Conservation (phyloP, 23 red algal species). For the Rhodosorus marinus region DNA sequence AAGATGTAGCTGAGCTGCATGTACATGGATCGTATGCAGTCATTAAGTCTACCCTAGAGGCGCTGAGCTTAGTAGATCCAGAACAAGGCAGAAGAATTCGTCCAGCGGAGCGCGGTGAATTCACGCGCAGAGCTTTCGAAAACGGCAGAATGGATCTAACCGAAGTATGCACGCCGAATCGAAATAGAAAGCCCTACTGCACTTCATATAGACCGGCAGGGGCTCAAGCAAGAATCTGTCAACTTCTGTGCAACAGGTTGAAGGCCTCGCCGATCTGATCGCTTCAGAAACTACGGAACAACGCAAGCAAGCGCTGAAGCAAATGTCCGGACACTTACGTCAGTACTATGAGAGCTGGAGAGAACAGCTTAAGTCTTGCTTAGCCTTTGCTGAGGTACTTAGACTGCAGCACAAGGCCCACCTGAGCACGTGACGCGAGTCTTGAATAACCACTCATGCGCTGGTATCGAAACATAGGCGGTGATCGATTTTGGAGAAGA, state of each 20-base stretch:
- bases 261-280: conserved; percentile 77
- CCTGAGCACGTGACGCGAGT: no score
- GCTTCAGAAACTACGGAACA: conserved; percentile 48
- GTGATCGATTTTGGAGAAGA: conserved; percentile 87
- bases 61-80: conserved; percentile 3
- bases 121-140: conserved; percentile 68
- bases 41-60: conserved; percentile 22
- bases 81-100: not conserved
- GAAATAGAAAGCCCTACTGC: not conserved
- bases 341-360: conserved; percentile 34
- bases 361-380: conserved; percentile 17
- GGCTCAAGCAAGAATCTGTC: no score
- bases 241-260: conserved; percentile 24
- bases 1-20: conserved; percentile 90
- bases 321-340: conserved; percentile 30
- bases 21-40: conserved; percentile 78
- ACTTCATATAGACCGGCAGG: not conserved
- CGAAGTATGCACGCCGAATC: no score
- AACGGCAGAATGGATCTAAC: conserved; percentile 65
- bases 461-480: no score
- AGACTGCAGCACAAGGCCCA: no score
- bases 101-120: conserved; percentile 58
- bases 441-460: no score
- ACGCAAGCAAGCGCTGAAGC: conserved; percentile 39
- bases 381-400: conserved; percentile 75